Percentiles rank a stretch among this genome's conserved stretches.
Conservation (phyloP, 2,329 filamentous ascomycete species). For the Trichoderma semiorbis region DNA sequence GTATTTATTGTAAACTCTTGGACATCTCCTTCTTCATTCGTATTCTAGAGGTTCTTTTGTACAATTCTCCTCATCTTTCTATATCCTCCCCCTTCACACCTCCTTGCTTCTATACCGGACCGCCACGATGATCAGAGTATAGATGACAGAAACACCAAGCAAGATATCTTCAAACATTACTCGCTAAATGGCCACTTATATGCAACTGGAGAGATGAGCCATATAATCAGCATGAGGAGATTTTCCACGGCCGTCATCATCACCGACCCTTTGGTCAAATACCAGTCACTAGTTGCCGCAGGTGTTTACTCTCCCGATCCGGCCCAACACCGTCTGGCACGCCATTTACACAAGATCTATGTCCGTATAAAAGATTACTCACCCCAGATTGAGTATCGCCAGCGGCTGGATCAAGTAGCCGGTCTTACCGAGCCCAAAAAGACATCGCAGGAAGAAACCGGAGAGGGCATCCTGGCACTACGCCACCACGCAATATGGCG, state of each 20-base stretch:
- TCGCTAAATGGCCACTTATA: background rate
- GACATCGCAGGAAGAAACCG: conserved; percentile 29
- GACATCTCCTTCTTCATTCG: background rate
- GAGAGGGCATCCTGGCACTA: conserved; percentile 43
- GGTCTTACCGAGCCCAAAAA: conserved; percentile 37
- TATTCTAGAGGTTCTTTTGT: background rate
- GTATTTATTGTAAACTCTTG: background rate
- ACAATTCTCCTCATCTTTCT: background rate
- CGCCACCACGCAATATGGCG: conserved; percentile 54
- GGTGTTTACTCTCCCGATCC: conserved; percentile 66
- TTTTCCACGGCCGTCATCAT: conserved; percentile 53
- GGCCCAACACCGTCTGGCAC: conserved; percentile 67
- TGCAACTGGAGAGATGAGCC: background rate
- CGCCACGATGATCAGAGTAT: no score
- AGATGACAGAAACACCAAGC: background rate
- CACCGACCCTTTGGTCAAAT: conserved; percentile 73
- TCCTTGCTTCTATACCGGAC: background rate
- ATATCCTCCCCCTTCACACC: background rate
- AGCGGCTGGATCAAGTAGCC: conserved; percentile 60
- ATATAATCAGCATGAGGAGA: conserved; percentile 28
- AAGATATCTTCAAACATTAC: background rate
- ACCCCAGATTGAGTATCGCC: conserved; percentile 65
- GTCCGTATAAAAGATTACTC: conserved; percentile 73
- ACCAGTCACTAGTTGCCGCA: conserved; percentile 66
- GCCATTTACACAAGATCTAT: conserved; percentile 76